Conservation (phyloP, 352 stramenopile species). For the Pythium coloratum region DNA sequence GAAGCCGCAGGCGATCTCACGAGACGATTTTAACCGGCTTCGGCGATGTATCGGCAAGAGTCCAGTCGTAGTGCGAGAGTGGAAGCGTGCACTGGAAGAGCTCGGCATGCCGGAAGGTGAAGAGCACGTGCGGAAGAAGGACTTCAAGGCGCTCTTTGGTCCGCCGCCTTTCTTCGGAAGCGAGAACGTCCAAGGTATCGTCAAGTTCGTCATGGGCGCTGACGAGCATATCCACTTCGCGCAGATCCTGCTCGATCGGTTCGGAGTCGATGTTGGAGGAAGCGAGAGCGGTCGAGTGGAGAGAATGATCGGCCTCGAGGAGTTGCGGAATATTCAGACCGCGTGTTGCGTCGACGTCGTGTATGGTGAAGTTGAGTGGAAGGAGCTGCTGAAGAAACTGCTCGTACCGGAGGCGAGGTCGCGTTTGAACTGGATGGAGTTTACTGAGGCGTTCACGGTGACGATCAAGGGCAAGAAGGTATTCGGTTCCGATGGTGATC, state of each 20-base stretch:
- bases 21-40: constrained; percentile 46
- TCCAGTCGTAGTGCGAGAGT: constrained; percentile 30
- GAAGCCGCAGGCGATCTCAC: constrained; percentile 28
- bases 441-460: constrained; percentile 36
- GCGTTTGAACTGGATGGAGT: constrained; percentile 51
- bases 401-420: constrained; percentile 16
- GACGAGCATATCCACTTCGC: constrained; percentile 50
- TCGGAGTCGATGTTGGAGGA: constrained; percentile 26
- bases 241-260: constrained; percentile 38
- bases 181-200: constrained; percentile 37
- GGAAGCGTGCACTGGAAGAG: constrained; percentile 43
- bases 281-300: not conserved
- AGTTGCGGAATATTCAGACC: constrained; percentile 37
- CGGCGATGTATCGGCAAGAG: constrained; percentile 38
- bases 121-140: constrained; percentile 24
- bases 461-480: constrained; percentile 36
- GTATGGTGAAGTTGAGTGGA: constrained; percentile 31
- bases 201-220: constrained; percentile 41
- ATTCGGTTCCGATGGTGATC: constrained; percentile 32
- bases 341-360: constrained; percentile 33
- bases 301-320: constrained; percentile 37
- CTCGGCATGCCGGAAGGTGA: constrained; percentile 27
- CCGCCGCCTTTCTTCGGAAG: constrained; percentile 57
- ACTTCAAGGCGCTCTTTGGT: constrained; percentile 63
- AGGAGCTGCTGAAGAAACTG: constrained; percentile 38